phyloP scores from a whole-genome alignment of 176 grass and related monocot genomes.

The Triticum turgidum region DNA sequence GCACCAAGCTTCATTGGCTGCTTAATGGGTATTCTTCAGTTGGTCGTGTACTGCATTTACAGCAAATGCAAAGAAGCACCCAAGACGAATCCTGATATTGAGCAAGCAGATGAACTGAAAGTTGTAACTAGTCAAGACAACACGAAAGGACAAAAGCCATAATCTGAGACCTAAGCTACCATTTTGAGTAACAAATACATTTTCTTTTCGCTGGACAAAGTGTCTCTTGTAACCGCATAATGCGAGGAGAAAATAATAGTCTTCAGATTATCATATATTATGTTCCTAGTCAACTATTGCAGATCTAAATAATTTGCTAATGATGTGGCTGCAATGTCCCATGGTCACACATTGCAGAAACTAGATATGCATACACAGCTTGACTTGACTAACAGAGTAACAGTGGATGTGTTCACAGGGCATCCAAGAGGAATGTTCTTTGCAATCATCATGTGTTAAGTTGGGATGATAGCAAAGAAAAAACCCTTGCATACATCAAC shows the following conservation, averaged over 20 bases:
- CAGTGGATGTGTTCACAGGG: not conserved
- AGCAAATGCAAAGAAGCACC: conserved; percentile 39
- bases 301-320: conserved; percentile 5
- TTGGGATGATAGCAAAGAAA: not conserved
- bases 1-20: conserved; percentile 60
- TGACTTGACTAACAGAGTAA: not conserved
- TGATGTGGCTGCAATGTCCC: not conserved
- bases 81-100: conserved; percentile 21
- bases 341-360: not conserved
- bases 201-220: not conserved
- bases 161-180: not conserved
- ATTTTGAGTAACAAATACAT: not conserved
- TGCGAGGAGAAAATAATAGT: not conserved
- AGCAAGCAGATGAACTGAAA: conserved; percentile 2
- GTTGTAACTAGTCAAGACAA: conserved; percentile 4
- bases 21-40: conserved; percentile 60
- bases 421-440: not conserved
- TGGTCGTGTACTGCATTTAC: conserved; percentile 67
- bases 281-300: not conserved
- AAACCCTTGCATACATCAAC: not conserved
- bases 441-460: not conserved
- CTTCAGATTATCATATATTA: not conserved
- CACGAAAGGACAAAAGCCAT: conserved; percentile 10
- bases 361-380: not conserved
- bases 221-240: not conserved